Base-by-base conservation (phyloP, 2,329 filamentous ascomycete genomes). In the Ceratocystis ficicola region DNA sequence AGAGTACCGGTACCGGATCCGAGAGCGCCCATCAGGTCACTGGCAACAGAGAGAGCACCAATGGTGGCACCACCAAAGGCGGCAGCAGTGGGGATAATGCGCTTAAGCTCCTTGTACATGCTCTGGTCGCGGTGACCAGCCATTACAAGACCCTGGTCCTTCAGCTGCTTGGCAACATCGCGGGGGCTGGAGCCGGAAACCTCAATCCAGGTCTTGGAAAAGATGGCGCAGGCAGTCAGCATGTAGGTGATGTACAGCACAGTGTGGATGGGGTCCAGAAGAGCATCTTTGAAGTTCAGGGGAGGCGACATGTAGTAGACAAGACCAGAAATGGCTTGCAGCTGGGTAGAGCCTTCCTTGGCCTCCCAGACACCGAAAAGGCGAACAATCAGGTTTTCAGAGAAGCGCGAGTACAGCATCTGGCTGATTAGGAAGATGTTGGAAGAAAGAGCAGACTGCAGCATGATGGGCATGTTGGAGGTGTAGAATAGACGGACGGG, bases 381-480 rank as follows among this genome's bases (percentile, higher is more conserved):
- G 76, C 90, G 90, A 78, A 99, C 94, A 68, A 99, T 86, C 69
- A 99, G 87, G 83, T 99, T 99, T 81, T 99, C 94, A 60, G 91
- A 94, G 83, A 99, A 97, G 77, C 93, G 92, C 69, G 90, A 95
- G 86, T 95, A 97, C 71, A 99, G 86, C 92, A 97, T 97, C 83
- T 99, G 94, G 76, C 89, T 94, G 80, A 99, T 91, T 70, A 99
- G 82, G 86, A 99, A 99, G 79, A 99, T 86, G 83, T 99, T 99
- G 83, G 93, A 96, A 71, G 90, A 96, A 71, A 99, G 86, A 72
- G 94, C 94, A 61, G 93, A 97, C 82, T 99, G 95, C 77, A 99
- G 84, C 94, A 99, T 99, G 80, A 99, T 99, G 75, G 94, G 94
- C 95, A 99, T 99, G 88, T 99, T 99, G 77, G 92, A 96, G 75